These are phyloP conservation scores for Calonectria hongkongensis DNA, from an alignment of 2,329 filamentous ascomycete species.

Conservation along the genomic window DNA sequence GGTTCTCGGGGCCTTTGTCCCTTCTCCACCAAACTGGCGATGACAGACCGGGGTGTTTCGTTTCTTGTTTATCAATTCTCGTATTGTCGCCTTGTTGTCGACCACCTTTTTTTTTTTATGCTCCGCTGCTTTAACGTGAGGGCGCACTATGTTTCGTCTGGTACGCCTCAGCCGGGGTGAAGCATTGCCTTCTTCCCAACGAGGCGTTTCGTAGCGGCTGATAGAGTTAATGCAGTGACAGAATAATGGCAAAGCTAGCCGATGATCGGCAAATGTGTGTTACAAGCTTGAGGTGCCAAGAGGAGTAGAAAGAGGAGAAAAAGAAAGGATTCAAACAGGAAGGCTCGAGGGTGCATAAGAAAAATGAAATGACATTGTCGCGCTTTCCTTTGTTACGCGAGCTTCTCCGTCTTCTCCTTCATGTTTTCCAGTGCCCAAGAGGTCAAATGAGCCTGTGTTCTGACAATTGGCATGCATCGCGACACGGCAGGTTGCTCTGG, in stretches of 20 bases:
- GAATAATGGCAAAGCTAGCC: background rate
- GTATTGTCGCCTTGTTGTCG: slow-evolving; percentile 2
- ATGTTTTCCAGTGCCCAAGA: background rate
- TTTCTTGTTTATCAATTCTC: slow-evolving; percentile 36
- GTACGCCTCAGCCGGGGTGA: slow-evolving; percentile 25
- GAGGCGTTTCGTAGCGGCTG: slow-evolving; percentile 14
- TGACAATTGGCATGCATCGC: slow-evolving; percentile 39
- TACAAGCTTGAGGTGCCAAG: background rate
- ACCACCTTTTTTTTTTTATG: too few species aligned
- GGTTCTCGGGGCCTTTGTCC: slow-evolving; percentile 25
- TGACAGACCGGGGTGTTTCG: slow-evolving; percentile 35
- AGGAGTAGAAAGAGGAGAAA: background rate
- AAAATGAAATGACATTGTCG: slow-evolving; percentile 20
- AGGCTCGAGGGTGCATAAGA: background rate
- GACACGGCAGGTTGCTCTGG: slow-evolving; percentile 32
- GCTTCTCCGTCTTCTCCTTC: background rate
- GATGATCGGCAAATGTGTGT: background rate
- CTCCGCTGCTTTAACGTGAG: background rate
- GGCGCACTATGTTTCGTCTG: background rate
- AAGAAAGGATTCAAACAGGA: slow-evolving; percentile 8
- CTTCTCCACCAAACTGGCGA: slow-evolving; percentile 37
- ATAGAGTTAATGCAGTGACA: background rate
- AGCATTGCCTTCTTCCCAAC: slow-evolving; percentile 26
- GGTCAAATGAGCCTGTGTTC: background rate
- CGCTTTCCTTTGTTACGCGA: slow-evolving; percentile 5